Evolutionary conservation across 768 basidiomycete species (phyloP).

Genomic region (Fistulinella prunicolor): DNA sequence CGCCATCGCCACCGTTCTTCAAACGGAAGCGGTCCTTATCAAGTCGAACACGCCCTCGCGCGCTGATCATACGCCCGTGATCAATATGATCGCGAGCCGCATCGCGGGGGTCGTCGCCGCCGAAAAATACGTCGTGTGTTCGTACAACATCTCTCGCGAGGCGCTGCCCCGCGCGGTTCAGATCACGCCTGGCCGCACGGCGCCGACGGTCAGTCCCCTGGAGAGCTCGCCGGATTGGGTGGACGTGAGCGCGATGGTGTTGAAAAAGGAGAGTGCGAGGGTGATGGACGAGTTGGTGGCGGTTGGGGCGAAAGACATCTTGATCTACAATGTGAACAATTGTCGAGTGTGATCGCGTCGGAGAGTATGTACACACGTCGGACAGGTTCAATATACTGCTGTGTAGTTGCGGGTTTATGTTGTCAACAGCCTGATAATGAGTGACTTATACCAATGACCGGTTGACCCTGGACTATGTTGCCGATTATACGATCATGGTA

Average conservation of each 20-base stretch:
- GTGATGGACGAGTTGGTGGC: constrained; percentile 86
- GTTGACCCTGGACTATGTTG: too few relatives aligned
- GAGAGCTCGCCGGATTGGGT: constrained; percentile 89
- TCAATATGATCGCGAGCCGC: constrained; percentile 78
- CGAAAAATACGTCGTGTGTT: constrained; percentile 81
- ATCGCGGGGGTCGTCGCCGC: constrained; percentile 92
- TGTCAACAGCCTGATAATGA: too few relatives aligned
- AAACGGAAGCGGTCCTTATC: constrained; percentile 91
- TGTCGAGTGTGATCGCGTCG: constrained; percentile 82
- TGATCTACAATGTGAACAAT: constrained; percentile 89
- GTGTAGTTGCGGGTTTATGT: too few relatives aligned
- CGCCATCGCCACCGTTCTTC: constrained; percentile 85
- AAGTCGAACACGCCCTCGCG: constrained; percentile 66
- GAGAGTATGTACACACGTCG: too few relatives aligned
- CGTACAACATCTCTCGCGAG: constrained; percentile 83
- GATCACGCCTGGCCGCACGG: constrained; percentile 86
- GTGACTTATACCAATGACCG: too few relatives aligned
- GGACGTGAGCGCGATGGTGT: constrained; percentile 90
- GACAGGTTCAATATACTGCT: too few relatives aligned
- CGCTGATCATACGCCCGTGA: constrained; percentile 59
- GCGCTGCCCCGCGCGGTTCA: constrained; percentile 56
- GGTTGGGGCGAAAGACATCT: constrained; percentile 86
- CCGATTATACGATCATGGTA: too few relatives aligned
- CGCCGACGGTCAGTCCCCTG: constrained; percentile 82
- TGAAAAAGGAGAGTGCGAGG: constrained; percentile 72